Percentiles rank a stretch among this genome's conserved stretches.
Evolutionary conservation across 2,329 filamentous ascomycete genomes (phyloP).

Genomic region (Cladorrhinum sp.): DNA sequence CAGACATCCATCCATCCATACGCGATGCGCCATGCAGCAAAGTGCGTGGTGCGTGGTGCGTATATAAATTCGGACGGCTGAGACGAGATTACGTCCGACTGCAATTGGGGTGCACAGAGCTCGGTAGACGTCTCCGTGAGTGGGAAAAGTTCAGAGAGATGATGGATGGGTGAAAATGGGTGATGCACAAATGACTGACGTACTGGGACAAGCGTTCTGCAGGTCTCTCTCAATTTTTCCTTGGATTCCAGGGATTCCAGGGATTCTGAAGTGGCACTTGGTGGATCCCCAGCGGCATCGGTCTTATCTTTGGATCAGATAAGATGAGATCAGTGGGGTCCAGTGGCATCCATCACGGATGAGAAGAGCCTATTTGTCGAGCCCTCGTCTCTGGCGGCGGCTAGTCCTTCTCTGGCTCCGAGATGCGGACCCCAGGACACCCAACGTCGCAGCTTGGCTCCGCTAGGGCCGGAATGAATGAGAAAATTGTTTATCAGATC

Average conservation of each 20-base stretch:
- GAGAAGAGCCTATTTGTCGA: neutral
- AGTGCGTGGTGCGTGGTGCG: too few species aligned
- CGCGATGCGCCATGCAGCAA: too few species aligned
- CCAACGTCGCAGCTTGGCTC: neutral
- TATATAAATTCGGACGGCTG: too few species aligned
- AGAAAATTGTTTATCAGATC: constrained; percentile 29
- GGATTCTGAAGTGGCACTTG: constrained; percentile 9
- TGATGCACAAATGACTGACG: constrained; percentile 14
- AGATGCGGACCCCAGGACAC: constrained; percentile 17
- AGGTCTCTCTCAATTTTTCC: constrained; percentile 13
- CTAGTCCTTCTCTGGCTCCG: constrained; percentile 18
- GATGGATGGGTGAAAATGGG: neutral
- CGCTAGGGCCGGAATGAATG: neutral
- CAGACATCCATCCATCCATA: too few species aligned
- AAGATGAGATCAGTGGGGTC: constrained; percentile 40
- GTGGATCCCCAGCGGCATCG: constrained; percentile 39
- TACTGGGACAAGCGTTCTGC: constrained; percentile 19
- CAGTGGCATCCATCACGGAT: constrained; percentile 7
- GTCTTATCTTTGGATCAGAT: constrained; percentile 54
- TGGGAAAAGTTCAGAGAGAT: too few species aligned
- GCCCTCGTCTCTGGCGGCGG: constrained; percentile 7
- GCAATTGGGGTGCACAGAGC: too few species aligned
- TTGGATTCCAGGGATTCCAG: constrained; percentile 10
- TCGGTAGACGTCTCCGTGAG: too few species aligned
- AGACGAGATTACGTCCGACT: too few species aligned